A percentile compares a stretch with the other conserved stretches of the same genome.
Evolutionary conservation across 2,329 filamentous ascomycete species (phyloP).

Genomic region (Colletotrichum noveboracense): DNA sequence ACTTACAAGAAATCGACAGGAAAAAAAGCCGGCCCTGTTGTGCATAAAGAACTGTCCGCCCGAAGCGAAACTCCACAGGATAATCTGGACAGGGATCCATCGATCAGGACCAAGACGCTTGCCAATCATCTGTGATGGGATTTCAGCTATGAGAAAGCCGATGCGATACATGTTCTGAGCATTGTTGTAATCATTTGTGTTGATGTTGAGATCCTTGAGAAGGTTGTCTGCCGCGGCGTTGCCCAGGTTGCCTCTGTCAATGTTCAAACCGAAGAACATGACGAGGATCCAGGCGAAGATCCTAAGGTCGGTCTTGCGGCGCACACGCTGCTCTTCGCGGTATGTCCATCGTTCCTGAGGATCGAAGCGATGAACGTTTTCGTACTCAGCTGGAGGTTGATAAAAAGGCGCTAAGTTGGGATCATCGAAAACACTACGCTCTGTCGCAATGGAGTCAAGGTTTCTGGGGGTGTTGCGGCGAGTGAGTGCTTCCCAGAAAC

Average conservation of each 20-base stretch:
- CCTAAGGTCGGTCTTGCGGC: constrained; percentile 50
- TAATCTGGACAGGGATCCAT: constrained; percentile 63
- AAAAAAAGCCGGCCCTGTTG: constrained; percentile 34
- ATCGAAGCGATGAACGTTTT: constrained; percentile 1
- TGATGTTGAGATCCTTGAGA: neutral
- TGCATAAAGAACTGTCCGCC: constrained; percentile 43
- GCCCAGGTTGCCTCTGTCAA: neutral
- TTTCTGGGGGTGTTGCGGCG: neutral
- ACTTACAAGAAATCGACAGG: constrained; percentile 29
- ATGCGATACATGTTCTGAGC: neutral
- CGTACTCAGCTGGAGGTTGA: neutral
- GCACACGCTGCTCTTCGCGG: neutral
- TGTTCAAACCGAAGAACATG: neutral
- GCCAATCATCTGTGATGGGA: constrained; percentile 62
- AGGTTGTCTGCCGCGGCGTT: neutral
- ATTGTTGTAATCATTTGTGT: neutral
- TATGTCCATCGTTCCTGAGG: constrained; percentile 13
- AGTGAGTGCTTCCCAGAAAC: neutral
- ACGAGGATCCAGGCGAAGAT: constrained; percentile 30
- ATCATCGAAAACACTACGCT: neutral
- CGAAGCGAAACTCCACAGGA: constrained; percentile 56
- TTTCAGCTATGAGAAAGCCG: constrained; percentile 55
- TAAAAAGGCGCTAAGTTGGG: neutral
- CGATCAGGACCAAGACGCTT: constrained; percentile 51
- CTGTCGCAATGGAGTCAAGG: constrained; percentile 29